phyloP scores from a whole-genome alignment of 1,284 basidiomycete genomes.

The Vanrija humicola region DNA sequence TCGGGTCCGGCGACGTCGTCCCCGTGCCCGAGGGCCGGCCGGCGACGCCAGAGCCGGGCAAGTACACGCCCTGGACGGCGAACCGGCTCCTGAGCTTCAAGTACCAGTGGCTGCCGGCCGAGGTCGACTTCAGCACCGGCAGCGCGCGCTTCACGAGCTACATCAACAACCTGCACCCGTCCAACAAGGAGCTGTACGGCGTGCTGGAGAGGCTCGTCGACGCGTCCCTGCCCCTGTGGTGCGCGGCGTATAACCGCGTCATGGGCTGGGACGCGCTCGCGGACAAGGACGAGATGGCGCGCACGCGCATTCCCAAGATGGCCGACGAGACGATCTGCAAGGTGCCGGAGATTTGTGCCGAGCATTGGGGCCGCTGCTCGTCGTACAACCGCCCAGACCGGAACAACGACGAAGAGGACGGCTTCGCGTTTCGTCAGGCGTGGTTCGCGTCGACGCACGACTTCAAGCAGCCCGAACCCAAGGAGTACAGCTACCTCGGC shows the following conservation, averaged over 20 bases:
- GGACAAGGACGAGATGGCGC: not conserved
- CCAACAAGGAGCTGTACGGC: slow-evolving; percentile 1
- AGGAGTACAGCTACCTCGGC: too few relatives aligned
- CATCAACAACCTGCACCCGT: slow-evolving; percentile 13
- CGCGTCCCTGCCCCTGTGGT: slow-evolving; percentile 1
- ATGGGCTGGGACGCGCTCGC: slow-evolving; percentile 1
- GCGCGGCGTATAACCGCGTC: slow-evolving; percentile 3
- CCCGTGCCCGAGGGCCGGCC: not conserved
- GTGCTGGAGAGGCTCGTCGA: slow-evolving; percentile 4
- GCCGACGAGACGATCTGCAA: not conserved
- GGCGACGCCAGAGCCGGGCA: not conserved
- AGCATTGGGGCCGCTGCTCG: not conserved
- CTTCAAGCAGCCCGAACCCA: too few relatives aligned
- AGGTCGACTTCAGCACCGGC: slow-evolving; percentile 2
- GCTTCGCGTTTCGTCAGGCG: too few relatives aligned
- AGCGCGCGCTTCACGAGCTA: slow-evolving; percentile 4
- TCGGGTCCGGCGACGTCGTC: slow-evolving; percentile 1
- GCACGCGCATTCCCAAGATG: not conserved
- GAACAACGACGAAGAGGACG: too few relatives aligned
- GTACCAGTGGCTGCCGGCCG: slow-evolving; percentile 17
- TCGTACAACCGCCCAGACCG: not conserved
- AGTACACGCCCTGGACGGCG: not conserved
- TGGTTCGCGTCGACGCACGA: too few relatives aligned
- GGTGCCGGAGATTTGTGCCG: not conserved
- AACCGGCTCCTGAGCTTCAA: slow-evolving; percentile 1